Evolutionary conservation across 1,284 basidiomycete genomes (phyloP).

Genomic region (Mycena citricolor): DNA sequence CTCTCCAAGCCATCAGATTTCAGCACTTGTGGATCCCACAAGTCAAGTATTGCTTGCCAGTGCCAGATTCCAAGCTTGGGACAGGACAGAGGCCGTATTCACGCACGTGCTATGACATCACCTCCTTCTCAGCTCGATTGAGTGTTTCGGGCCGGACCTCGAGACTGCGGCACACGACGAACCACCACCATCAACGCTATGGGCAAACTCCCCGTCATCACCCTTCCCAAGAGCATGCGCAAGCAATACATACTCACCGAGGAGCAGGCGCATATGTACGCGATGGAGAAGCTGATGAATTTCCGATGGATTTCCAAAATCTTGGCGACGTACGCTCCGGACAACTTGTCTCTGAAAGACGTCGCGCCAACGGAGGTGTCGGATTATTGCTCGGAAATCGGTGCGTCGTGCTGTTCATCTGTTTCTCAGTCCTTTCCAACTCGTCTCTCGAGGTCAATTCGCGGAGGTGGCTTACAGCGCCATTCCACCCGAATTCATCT

Average conservation of each 20-base stretch:
- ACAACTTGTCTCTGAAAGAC: slow-evolving; percentile 39
- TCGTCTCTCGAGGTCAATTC: slow-evolving; percentile 42
- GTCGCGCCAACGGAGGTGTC: slow-evolving; percentile 36
- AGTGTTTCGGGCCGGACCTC: no score
- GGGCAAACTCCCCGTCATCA: no score
- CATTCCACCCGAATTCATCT: slow-evolving; percentile 40
- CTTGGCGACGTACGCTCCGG: slow-evolving; percentile 42
- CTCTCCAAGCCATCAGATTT: no score
- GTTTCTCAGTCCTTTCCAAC: neutral
- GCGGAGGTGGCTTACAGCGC: slow-evolving; percentile 46
- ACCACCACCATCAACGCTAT: no score
- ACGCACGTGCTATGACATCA: no score
- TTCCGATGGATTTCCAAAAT: slow-evolving; percentile 51
- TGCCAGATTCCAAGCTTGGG: no score
- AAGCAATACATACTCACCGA: slow-evolving; percentile 14
- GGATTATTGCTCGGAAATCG: slow-evolving; percentile 43
- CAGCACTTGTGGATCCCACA: no score
- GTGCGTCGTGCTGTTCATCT: slow-evolving; percentile 25
- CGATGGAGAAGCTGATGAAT: slow-evolving; percentile 46
- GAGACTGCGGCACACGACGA: no score
- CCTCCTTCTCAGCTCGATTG: no score
- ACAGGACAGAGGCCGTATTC: no score
- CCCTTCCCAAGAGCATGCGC: no score
- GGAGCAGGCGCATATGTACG: slow-evolving; percentile 44
- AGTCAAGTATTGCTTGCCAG: no score